Evolutionary conservation across 352 stramenopile species (phyloP).

Genomic region (Thraustochytrium sp.): DNA sequence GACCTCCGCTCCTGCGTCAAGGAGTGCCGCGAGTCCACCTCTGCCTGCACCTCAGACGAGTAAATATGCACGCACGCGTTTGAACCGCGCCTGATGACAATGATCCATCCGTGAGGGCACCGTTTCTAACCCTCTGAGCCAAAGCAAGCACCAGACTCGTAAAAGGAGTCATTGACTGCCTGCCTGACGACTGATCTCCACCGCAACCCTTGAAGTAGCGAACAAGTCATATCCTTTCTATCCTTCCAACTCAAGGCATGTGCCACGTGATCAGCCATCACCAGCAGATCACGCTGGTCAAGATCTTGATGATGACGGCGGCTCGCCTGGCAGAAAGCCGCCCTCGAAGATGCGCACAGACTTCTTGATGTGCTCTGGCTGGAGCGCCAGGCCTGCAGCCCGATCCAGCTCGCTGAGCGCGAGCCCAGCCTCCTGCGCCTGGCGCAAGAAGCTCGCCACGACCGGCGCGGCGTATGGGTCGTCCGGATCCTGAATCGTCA

Average conservation of each 20-base stretch:
- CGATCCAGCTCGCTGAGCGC: neutral
- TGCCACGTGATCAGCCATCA: no score
- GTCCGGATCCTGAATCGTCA: neutral
- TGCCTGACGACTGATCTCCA: no score
- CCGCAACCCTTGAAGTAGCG: no score
- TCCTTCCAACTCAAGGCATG: no score
- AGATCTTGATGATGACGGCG: neutral
- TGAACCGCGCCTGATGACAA: no score
- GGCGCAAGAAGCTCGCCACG: neutral
- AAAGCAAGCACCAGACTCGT: no score
- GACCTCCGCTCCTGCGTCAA: neutral
- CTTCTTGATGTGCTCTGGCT: neutral
- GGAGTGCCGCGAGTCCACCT: neutral
- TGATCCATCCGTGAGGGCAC: no score
- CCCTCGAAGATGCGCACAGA: constrained; percentile 25
- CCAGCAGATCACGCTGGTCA: neutral
- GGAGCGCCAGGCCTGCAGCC: neutral
- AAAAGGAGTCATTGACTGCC: no score
- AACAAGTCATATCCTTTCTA: no score
- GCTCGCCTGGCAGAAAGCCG: neutral
- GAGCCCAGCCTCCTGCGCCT: neutral
- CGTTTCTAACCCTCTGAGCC: no score
- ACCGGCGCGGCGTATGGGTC: constrained; percentile 13
- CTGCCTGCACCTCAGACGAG: neutral
- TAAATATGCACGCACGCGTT: no score